Conservation (phyloP, 106 monocot genomes). For the Cymbidium sinense region DNA sequence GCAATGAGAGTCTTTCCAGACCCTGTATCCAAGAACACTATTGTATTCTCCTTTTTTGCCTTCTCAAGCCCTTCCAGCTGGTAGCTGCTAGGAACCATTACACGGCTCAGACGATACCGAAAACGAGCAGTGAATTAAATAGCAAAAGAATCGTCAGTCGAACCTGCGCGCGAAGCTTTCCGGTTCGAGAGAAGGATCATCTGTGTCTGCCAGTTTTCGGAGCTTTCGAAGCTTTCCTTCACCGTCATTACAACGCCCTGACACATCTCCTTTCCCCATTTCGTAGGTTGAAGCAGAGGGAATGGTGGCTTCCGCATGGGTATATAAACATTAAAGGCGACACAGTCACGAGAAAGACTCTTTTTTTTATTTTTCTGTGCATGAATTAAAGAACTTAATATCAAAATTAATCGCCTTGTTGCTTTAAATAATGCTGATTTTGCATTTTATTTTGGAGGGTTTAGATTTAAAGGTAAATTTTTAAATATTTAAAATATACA, state of each 20-base stretch:
- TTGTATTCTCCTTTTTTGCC: constrained; percentile 41
- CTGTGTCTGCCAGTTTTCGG: background rate
- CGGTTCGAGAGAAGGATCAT: background rate
- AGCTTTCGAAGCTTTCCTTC: background rate
- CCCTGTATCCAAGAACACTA: constrained; percentile 58
- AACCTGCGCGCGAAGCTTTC: constrained; percentile 4
- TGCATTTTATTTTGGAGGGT: too few relatives aligned
- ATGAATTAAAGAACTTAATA: too few relatives aligned
- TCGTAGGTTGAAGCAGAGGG: background rate
- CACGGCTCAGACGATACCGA: background rate
- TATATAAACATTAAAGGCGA: too few relatives aligned
- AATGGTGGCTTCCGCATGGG: background rate
- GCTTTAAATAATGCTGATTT: too few relatives aligned
- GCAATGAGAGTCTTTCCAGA: constrained; percentile 68
- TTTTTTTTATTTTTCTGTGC: too few relatives aligned
- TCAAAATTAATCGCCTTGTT: too few relatives aligned
- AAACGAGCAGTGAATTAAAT: background rate
- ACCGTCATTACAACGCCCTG: background rate
- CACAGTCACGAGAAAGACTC: too few relatives aligned
- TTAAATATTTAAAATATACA: too few relatives aligned
- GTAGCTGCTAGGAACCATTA: constrained; percentile 24
- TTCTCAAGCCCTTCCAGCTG: constrained; percentile 58
- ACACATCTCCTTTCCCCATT: background rate
- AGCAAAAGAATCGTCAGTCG: background rate
- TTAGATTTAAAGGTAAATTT: too few relatives aligned